phyloP scores from a whole-genome alignment of 768 basidiomycete genomes.

The Porpolomopsis calyptriformis region DNA sequence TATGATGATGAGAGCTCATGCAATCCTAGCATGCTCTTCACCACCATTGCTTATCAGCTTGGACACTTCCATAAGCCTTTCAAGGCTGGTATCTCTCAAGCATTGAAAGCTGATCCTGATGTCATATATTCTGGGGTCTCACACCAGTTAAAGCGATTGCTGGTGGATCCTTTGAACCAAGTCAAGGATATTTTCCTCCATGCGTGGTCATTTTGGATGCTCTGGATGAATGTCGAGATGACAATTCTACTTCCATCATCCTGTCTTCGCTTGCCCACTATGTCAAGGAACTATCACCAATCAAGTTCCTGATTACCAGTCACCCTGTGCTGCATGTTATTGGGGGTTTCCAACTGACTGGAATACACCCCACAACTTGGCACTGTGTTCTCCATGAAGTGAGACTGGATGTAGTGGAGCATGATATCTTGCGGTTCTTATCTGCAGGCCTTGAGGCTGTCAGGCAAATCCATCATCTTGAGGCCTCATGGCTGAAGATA shows the following conservation, averaged over 20 bases:
- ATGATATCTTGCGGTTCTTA: background rate
- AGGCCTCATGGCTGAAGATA: background rate
- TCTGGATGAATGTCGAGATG: constrained; percentile 1
- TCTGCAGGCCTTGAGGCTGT: background rate
- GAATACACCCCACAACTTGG: background rate
- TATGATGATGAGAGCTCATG: background rate
- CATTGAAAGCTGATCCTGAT: background rate
- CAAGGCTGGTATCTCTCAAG: background rate
- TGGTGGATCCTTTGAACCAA: background rate
- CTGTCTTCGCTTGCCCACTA: background rate
- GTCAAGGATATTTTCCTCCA: background rate
- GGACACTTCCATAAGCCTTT: background rate
- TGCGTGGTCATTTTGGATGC: constrained; percentile 1
- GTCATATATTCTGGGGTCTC: background rate
- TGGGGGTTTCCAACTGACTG: background rate
- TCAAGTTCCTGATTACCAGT: constrained; percentile 4
- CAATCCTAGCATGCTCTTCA: background rate
- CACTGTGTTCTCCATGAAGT: background rate
- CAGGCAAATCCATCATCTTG: background rate
- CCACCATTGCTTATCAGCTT: constrained; percentile 1
- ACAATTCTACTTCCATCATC: background rate
- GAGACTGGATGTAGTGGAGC: background rate
- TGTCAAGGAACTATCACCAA: background rate
- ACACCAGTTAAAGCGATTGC: background rate
- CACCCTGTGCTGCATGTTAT: constrained; percentile 11